Base-by-base conservation (phyloP, 495 filamentous ascomycete species). In the Mytilinidion resinicola region DNA sequence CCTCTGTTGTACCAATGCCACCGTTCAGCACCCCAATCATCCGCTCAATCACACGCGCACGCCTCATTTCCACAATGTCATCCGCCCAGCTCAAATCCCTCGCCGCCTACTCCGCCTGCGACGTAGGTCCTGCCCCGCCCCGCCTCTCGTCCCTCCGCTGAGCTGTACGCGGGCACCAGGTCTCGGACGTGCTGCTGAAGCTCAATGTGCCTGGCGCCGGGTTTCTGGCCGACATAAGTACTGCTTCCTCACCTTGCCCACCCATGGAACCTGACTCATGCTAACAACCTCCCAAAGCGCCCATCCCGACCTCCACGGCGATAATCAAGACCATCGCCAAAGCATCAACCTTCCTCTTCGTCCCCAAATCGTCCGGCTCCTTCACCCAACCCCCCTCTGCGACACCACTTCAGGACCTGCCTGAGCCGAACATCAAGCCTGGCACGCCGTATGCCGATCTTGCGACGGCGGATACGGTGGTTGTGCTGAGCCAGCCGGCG, bases 261-360 rank as follows among this genome's bases (percentile, higher is more conserved):
- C n/a, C n/a, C n/a, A n/a, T n/a, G n/a, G n/a, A n/a, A n/a, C n/a
- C n/a, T n/a, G n/a, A n/a, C n/a, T n/a, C n/a, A n/a, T n/a, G n/a
- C n/a, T n/a, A n/a, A 65, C 39, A 41, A 41, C 4, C 19, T 46
- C n/a, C 33, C n/a, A 33, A 20, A 61, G 60, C 51, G 9, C 59
- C 56, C 12, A 63, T 60, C 35, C 37, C 56, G 48, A 46, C 48
- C 20, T 46, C 59, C 30, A 38, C 48, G 43, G 55, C 72, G 70
- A 48, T 65, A 38, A 62, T 63, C 21, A 80, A 76, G 52, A 73
- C 73, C 51, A 77, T 84, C 52, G 82, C 80, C 11, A 82, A 80
- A 44, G 82, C 80, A 30, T 82, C 78, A 33, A 89, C 85, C 6
- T 79, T 87, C 55, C 77, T 83, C 59, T 84, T 88, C 65, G 71